phyloP scores from a whole-genome alignment of 306 rosid species.

The Leucaena leucocephala region DNA sequence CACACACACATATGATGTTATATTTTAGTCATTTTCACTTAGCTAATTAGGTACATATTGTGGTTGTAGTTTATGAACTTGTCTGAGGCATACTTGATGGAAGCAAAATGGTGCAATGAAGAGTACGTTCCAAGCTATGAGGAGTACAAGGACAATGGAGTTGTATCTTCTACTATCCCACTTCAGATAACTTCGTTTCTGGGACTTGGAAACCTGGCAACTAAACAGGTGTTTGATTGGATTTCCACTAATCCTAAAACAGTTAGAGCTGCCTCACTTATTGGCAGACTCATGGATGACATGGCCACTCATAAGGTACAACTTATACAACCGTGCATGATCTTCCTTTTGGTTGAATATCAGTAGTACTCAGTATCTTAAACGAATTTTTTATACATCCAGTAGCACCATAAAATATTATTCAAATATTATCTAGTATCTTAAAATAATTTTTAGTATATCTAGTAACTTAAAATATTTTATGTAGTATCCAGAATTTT shows the following conservation, averaged over 20 bases:
- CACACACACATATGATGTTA: not conserved
- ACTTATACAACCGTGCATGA: no score
- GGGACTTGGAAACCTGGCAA: slow-evolving; percentile 32
- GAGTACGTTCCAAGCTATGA: slow-evolving; percentile 33
- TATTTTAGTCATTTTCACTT: not conserved
- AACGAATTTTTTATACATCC: no score
- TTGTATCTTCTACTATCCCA: not conserved
- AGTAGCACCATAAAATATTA: no score
- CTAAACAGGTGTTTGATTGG: slow-evolving; percentile 48
- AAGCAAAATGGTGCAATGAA: slow-evolving; percentile 34
- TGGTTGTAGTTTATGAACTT: not conserved
- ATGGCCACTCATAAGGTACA: slow-evolving; percentile 42
- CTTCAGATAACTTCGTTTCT: slow-evolving; percentile 9
- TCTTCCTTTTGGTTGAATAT: no score
- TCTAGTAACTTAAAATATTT: no score
- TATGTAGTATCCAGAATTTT: no score
- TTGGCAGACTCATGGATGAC: slow-evolving; percentile 33
- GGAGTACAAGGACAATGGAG: slow-evolving; percentile 28
- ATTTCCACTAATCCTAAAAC: slow-evolving; percentile 19
- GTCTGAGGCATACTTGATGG: slow-evolving; percentile 7
- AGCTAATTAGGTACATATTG: not conserved
- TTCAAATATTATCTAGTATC: no score
- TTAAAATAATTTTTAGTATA: no score
- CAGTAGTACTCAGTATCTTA: no score
- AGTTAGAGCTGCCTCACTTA: not conserved